Percentiles rank a stretch among this genome's conserved stretches.
Evolutionary conservation across 805 yeast genomes (phyloP).

Genomic region (Naumovozyma baii): DNA sequence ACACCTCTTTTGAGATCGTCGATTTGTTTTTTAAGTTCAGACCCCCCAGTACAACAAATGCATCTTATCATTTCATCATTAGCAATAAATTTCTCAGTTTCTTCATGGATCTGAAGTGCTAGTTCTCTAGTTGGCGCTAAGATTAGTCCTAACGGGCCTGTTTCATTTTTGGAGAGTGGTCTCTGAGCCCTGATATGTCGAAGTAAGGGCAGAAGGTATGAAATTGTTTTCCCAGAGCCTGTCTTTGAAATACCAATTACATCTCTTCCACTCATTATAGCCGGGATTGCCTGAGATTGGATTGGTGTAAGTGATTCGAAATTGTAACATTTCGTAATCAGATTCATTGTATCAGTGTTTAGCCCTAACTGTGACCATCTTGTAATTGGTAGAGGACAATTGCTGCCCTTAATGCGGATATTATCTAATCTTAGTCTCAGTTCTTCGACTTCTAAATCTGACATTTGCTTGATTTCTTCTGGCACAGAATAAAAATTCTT

Average conservation of each 20-base stretch:
- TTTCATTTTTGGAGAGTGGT: conserved; percentile 37
- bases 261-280: conserved; percentile 82
- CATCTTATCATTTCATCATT: conserved; percentile 36
- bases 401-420: conserved; percentile 53
- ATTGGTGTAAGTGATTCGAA: conserved; percentile 72
- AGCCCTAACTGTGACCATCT: conserved; percentile 80
- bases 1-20: conserved; percentile 68
- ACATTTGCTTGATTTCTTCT: conserved; percentile 38
- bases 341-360: conserved; percentile 45
- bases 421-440: conserved; percentile 49
- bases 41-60: conserved; percentile 86
- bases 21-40: conserved; percentile 73
- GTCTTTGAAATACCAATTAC: conserved; percentile 92
- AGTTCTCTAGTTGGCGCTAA: conserved; percentile 90
- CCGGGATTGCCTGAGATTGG: conserved; percentile 85
- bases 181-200: conserved; percentile 75
- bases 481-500: conserved; percentile 58
- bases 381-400: conserved; percentile 54
- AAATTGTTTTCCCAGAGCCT: conserved; percentile 91
- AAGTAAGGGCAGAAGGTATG: conserved; percentile 75
- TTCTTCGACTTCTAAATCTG: conserved; percentile 46
- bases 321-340: conserved; percentile 40
- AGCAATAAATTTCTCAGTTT: conserved; percentile 45
- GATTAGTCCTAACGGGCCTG: conserved; percentile 72
- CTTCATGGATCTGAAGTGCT: conserved; percentile 72